phyloP scores from a whole-genome alignment of 225 moss, liverwort and hornwort genomes.

The Rhytidiadelphus loreus region DNA sequence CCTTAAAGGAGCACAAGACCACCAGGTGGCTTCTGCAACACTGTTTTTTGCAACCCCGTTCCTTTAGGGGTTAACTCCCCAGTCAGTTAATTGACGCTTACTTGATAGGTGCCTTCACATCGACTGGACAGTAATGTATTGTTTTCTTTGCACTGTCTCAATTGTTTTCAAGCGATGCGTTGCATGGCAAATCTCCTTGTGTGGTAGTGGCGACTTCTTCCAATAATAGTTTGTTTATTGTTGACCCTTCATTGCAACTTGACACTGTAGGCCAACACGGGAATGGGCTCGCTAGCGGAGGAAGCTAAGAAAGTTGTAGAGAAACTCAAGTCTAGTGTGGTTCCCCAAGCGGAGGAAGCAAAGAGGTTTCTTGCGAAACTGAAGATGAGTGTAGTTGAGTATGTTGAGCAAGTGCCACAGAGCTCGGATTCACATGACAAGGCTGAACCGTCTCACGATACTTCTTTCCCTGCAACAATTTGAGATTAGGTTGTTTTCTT shows the following conservation, averaged over 20 bases:
- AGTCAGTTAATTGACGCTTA: neutral
- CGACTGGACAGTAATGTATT: neutral
- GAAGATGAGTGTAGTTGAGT: constrained; percentile 30
- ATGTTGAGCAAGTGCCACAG: constrained; percentile 30
- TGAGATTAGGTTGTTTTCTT: neutral
- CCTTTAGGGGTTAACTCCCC: no score
- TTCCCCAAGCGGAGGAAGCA: constrained; percentile 37
- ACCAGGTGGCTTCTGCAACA: neutral
- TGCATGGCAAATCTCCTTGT: neutral
- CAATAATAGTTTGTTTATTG: neutral
- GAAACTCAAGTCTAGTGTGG: constrained; percentile 27
- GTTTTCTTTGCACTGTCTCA: neutral
- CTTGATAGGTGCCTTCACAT: neutral
- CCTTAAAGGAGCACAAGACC: neutral
- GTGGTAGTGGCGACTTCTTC: neutral
- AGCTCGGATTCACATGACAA: constrained; percentile 7
- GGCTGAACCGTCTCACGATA: neutral
- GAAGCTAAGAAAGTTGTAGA: constrained; percentile 17
- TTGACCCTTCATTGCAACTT: neutral
- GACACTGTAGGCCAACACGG: constrained; percentile 28
- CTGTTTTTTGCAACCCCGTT: neutral
- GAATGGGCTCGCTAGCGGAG: constrained; percentile 30
- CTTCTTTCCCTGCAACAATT: neutral
- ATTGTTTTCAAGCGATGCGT: neutral
- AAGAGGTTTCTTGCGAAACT: constrained; percentile 17